Evolutionary conservation across 139 green algal genomes (phyloP), one percentile per base, ranked within the genome.

Genomic region (Chlorella vulgaris): DNA sequence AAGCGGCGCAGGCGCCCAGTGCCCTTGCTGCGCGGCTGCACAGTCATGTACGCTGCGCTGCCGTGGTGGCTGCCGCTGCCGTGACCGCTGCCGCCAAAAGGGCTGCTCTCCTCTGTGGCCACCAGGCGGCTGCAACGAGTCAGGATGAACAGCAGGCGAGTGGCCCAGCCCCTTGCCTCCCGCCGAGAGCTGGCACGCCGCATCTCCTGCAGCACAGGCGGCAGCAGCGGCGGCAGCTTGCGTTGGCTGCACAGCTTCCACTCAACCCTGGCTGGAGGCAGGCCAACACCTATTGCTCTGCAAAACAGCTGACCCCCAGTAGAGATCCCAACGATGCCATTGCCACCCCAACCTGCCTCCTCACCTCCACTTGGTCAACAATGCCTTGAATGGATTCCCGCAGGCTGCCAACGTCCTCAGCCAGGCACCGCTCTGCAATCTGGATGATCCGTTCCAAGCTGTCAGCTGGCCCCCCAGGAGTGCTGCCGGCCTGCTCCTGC

Each of bases 91-190:
- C 58, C 28, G 58, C 53, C 39, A 58, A 51, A 65, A n/a, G 81
- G 85, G 65, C 69, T 84, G 31, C 66, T 26, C 21, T 90, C 82
- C 80, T 91, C 87, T 7, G 87, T 89, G 40, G 92, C 81, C 10
- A 96, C 80, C 40, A 96, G 83, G 22, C 92, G 88, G 53, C 84
- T 92, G 81, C 91, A 94, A 3, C 90, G 83, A 15, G 91, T 93
- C 1, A 96, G 83, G 70, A 95, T 95, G 85, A 96, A 95, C 35
- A 96, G 85, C 81, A 96, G 81, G 36, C 89, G 86, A 2, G 91
- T 95, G 74, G 89, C 86, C 68, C 91, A 81, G 6, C 58, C 43
- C 63, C 87, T 86, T 47, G 80, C 68, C 26, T 53, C 67, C 4
- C 31, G 38, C 21, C 65, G 29, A 0, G 39, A 36, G 79, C 83